A percentile compares a stretch with the other conserved stretches of the same genome.
phyloP scores from a whole-genome alignment of 2,329 filamentous ascomycete species.

The Fusarium stilboides region DNA sequence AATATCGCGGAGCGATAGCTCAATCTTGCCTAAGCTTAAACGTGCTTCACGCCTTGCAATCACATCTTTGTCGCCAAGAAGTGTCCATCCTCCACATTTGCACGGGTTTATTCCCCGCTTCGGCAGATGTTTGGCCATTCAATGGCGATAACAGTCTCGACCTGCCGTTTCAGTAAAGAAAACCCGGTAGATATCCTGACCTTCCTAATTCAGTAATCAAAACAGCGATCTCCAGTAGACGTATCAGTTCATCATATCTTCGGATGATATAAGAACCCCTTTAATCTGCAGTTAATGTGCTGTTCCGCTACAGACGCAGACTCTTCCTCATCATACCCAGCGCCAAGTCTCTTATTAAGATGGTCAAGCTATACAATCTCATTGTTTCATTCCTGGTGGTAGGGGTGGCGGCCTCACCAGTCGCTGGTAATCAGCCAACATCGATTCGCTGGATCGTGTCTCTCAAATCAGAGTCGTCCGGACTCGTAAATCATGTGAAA shows the following conservation, averaged over 20 bases:
- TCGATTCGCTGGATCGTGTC: neutral
- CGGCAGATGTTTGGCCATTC: too few relatives aligned
- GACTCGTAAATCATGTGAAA: conserved; percentile 1
- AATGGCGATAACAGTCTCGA: too few relatives aligned
- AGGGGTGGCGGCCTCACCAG: neutral
- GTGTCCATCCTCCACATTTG: too few relatives aligned
- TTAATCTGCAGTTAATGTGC: neutral
- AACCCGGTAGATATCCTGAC: too few relatives aligned
- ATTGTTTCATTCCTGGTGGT: neutral
- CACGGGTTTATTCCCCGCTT: too few relatives aligned
- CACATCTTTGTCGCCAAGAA: too few relatives aligned
- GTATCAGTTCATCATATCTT: neutral
- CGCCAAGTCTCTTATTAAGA: neutral
- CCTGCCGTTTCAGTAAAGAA: too few relatives aligned
- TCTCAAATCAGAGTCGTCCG: neutral
- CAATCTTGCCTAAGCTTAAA: too few relatives aligned
- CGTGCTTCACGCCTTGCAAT: too few relatives aligned
- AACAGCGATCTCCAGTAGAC: too few relatives aligned
- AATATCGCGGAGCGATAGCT: too few relatives aligned
- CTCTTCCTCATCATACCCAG: neutral
- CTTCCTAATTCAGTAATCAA: too few relatives aligned
- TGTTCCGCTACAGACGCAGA: neutral
- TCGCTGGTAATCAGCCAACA: neutral
- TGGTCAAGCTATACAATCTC: neutral
- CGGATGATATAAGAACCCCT: neutral